Percentiles rank a stretch among this genome's conserved stretches.
Conservation (phyloP, 1,284 basidiomycete genomes). For the Sporisorium sorghi region DNA sequence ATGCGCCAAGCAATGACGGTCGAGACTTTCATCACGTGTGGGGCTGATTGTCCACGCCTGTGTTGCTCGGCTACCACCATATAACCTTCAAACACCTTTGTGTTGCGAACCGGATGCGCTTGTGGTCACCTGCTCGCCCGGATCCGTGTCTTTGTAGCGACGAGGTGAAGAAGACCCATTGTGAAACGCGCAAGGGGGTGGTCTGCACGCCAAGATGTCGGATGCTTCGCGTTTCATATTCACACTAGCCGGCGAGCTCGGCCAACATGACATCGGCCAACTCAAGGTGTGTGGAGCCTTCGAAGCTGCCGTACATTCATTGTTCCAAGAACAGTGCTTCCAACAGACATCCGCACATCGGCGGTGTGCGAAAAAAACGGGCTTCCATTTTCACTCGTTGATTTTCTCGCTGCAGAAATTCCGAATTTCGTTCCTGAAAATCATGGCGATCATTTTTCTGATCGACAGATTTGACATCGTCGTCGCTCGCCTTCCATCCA, state of each 20-base stretch:
- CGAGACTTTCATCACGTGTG: constrained; percentile 2
- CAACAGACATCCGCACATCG: no score
- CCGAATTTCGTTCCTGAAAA: constrained; percentile 7
- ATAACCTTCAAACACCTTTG: background rate
- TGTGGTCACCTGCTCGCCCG: background rate
- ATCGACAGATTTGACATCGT: background rate
- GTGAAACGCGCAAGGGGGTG: no score
- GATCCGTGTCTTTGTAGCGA: background rate
- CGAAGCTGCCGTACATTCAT: no score
- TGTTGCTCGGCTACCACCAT: no score
- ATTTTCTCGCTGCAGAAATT: background rate
- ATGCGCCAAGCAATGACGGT: constrained; percentile 1
- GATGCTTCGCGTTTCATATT: no score
- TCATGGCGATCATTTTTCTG: background rate
- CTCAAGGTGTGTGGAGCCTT: no score
- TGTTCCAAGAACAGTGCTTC: no score
- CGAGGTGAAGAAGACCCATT: no score
- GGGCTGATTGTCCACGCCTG: background rate
- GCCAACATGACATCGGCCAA: background rate
- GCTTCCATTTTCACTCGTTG: background rate
- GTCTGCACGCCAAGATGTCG: no score
- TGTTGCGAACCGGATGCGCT: constrained; percentile 3
- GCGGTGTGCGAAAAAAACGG: background rate
- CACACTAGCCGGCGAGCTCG: background rate
- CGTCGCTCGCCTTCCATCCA: background rate